Base-by-base conservation (phyloP, 306 rosid genomes). In the Cicer arietinum region DNA sequence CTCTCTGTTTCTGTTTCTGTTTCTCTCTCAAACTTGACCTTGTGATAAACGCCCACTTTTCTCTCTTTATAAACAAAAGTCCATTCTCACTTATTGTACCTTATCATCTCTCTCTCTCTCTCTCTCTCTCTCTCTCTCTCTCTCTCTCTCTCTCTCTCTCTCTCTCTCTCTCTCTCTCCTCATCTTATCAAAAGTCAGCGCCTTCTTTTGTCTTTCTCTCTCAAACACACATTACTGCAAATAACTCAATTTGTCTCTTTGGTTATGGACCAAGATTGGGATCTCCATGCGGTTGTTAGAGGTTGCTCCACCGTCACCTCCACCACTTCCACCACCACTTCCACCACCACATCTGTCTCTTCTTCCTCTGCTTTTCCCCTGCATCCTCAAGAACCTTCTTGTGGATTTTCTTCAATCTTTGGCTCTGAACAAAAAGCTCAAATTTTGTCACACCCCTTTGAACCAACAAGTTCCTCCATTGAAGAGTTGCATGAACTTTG, bases 201-300 rank as follows among this genome's bases (percentile, higher is more conserved):
- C 85, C 85, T 84, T 84, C 78, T 84, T 84, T 84, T 84, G 87
- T 77, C 87, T 73, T 35, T 67, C 62, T 59, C 46, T 67, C 80
- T 57, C 78, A 8, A 48, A 51, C 83, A 76, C 65, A 73, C 74
- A 11, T 50, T 62, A 8, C 50, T 54, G 53, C 87, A 73, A 25
- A 25, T 2, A 25, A 25, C 30, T 25, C 82, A 47, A 44, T 40
- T 56, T 80, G 84, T 84, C 83, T 73, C 84, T 47, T 3, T 40
- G 3, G 41, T 61, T 47, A 77, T 77, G 87, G 98, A 89, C n/a
- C 87, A 81, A 68, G 98, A 92, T 86, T 92, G 98, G 98, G 98
- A 89, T 87, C 98, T 92, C 25, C 88, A 90, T 18, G 98, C 98
- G 53, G 96, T 92, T 56, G 98, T 92, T 63, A 80, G 96, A 83